Percentiles rank a stretch among this genome's conserved stretches.
These are phyloP conservation scores for Geotrichum europaeum DNA, from an alignment of 1,139 yeast species.

Conservation along the genomic window DNA sequence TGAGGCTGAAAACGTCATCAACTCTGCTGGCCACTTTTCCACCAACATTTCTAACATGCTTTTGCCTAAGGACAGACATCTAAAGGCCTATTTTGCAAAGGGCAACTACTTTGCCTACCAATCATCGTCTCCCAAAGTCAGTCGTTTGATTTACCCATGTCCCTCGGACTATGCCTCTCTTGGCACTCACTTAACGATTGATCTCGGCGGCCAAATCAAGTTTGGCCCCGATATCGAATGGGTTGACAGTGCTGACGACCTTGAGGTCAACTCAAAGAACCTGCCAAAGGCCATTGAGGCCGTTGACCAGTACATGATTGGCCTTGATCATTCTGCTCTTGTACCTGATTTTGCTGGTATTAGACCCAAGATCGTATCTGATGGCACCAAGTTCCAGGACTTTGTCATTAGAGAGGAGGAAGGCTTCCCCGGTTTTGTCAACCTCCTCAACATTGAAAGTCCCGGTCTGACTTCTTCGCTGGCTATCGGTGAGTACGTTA, in stretches of 20 bases:
- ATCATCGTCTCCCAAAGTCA: constrained; percentile 41
- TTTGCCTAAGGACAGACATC: constrained; percentile 56
- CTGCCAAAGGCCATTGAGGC: constrained; percentile 52
- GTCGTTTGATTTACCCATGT: constrained; percentile 62
- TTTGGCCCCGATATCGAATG: constrained; percentile 92
- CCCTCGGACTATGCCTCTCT: constrained; percentile 70
- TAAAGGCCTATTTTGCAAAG: constrained; percentile 63
- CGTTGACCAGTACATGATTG: constrained; percentile 58
- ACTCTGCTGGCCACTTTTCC: constrained; percentile 76
- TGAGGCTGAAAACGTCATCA: constrained; percentile 54
- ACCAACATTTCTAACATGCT: constrained; percentile 61
- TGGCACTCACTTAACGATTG: constrained; percentile 83
- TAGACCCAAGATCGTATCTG: constrained; percentile 63
- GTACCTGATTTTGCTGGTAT: constrained; percentile 74
- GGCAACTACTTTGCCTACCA: constrained; percentile 71
- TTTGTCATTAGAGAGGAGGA: constrained; percentile 61
- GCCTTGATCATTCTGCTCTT: constrained; percentile 45
- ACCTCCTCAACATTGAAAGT: constrained; percentile 77
- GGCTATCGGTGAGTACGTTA: constrained; percentile 76
- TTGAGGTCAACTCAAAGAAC: constrained; percentile 38
- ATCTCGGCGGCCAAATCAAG: constrained; percentile 68
- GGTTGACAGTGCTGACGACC: constrained; percentile 45
- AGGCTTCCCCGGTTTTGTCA: constrained; percentile 73
- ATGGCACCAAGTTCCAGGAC: constrained; percentile 53
- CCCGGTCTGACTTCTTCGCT: constrained; percentile 81